phyloP scores from a whole-genome alignment of 2,329 filamentous ascomycete genomes.

The Diaporthe caulivora region DNA sequence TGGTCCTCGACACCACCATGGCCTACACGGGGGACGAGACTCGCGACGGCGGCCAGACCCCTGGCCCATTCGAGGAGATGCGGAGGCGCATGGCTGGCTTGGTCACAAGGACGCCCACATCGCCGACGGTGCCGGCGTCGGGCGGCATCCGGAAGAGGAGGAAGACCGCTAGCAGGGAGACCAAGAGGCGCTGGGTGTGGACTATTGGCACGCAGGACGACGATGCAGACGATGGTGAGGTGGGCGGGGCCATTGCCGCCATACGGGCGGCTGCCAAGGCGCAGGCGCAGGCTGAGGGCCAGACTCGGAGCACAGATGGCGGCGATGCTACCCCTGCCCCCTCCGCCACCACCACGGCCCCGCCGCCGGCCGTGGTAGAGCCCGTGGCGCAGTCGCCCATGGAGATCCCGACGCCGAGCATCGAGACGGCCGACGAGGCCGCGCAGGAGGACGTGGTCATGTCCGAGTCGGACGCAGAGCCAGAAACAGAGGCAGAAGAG shows the following conservation, averaged over 20 bases:
- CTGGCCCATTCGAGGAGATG: conserved; percentile 74
- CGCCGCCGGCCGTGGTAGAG: conserved; percentile 30
- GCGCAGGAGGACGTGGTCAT: conserved; percentile 59
- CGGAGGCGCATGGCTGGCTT: conserved; percentile 67
- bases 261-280: conserved; percentile 47
- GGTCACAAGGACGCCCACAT: conserved; percentile 55
- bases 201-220: conserved; percentile 68
- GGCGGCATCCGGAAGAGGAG: conserved; percentile 64
- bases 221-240: conserved; percentile 57
- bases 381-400: conserved; percentile 39
- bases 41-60: conserved; percentile 71
- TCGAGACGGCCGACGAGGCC: conserved; percentile 52
- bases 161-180: conserved; percentile 64
- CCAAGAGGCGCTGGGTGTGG: conserved; percentile 75
- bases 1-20: conserved; percentile 61
- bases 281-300: conserved; percentile 42
- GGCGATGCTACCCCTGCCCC: not conserved
- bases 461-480: conserved; percentile 54
- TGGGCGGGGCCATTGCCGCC: conserved; percentile 58
- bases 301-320: conserved; percentile 37
- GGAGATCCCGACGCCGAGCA: conserved; percentile 56
- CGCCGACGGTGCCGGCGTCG: conserved; percentile 49
- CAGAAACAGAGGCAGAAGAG: conserved; percentile 52
- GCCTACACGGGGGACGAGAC: conserved; percentile 67
- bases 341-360: not conserved